These are phyloP conservation scores for Suhomyces sp. DNA, from an alignment of 805 yeast species.

Conservation along the genomic window DNA sequence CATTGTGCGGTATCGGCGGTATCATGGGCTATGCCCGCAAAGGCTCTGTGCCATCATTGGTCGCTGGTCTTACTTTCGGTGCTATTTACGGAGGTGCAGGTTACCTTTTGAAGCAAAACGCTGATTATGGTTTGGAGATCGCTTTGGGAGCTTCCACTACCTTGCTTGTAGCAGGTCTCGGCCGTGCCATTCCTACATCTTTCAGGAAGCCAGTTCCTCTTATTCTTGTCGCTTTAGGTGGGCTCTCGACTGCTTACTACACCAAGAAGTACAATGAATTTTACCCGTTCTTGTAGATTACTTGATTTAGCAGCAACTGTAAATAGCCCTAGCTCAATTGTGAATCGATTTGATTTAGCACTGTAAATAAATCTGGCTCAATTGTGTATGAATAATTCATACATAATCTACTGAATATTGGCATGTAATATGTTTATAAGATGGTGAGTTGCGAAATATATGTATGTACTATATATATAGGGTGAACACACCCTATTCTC, in stretches of 20 bases:
- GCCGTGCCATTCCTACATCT: slow-evolving; percentile 58
- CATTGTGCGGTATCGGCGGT: slow-evolving; percentile 68
- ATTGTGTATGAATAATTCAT: background rate
- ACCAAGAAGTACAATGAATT: slow-evolving; percentile 73
- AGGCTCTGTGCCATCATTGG: slow-evolving; percentile 73
- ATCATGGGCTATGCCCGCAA: slow-evolving; percentile 63
- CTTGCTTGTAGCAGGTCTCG: slow-evolving; percentile 68
- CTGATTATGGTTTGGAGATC: slow-evolving; percentile 75
- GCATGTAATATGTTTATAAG: background rate
- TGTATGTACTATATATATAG: background rate
- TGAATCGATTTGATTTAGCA: background rate
- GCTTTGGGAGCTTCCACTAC: slow-evolving; percentile 72
- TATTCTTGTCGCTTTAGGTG: slow-evolving; percentile 59
- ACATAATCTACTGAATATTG: background rate
- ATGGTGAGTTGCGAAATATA: background rate
- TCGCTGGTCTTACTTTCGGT: slow-evolving; percentile 68
- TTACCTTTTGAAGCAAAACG: slow-evolving; percentile 67
- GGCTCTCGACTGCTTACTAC: slow-evolving; percentile 64
- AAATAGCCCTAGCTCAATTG: background rate
- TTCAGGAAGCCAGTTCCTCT: slow-evolving; percentile 78
- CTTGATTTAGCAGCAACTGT: background rate
- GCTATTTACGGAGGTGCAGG: slow-evolving; percentile 67
- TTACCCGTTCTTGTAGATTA: slow-evolving; percentile 33
- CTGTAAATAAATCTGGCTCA: background rate
- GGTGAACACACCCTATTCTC: background rate